Evolutionary conservation across 2,329 filamentous ascomycete species (phyloP).

Genomic region (Diplodia seriata): DNA sequence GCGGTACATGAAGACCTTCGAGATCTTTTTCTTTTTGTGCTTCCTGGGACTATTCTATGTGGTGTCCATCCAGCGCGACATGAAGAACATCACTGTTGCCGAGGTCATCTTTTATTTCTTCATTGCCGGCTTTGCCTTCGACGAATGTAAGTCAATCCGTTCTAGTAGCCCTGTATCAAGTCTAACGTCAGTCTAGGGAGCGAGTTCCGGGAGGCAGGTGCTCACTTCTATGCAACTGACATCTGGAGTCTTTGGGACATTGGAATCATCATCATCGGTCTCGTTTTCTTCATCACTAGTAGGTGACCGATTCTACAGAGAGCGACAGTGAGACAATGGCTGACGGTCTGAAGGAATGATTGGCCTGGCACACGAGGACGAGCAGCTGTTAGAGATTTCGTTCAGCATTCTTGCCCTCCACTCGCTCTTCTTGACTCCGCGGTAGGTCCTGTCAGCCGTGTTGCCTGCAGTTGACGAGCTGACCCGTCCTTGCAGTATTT

Average conservation of each 20-base stretch:
- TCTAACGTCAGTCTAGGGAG: constrained; percentile 44
- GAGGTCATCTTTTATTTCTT: constrained; percentile 83
- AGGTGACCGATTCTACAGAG: constrained; percentile 47
- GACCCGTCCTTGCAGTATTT: constrained; percentile 63
- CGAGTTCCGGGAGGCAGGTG: constrained; percentile 26
- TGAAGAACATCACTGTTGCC: constrained; percentile 67
- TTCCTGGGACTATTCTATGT: constrained; percentile 84
- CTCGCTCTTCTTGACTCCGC: constrained; percentile 86
- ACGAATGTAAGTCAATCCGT: constrained; percentile 61
- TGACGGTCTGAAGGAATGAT: constrained; percentile 62
- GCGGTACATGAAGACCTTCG: constrained; percentile 83
- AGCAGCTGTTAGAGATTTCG: constrained; percentile 73
- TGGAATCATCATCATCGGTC: constrained; percentile 73
- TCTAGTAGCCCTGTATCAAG: constrained; percentile 17
- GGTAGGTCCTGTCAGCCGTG: constrained; percentile 47
- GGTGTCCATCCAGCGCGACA: constrained; percentile 78
- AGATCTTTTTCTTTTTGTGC: constrained; percentile 78
- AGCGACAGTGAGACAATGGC: constrained; percentile 14
- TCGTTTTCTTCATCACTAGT: constrained; percentile 75
- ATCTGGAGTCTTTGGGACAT: constrained; percentile 76
- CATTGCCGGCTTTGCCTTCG: constrained; percentile 86
- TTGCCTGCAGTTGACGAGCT: constrained; percentile 33
- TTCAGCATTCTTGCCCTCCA: constrained; percentile 92
- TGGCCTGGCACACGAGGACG: constrained; percentile 67
- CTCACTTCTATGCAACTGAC: constrained; percentile 54